Base-by-base conservation (phyloP, 495 filamentous ascomycete genomes). In the Bacidia gigantensis region DNA sequence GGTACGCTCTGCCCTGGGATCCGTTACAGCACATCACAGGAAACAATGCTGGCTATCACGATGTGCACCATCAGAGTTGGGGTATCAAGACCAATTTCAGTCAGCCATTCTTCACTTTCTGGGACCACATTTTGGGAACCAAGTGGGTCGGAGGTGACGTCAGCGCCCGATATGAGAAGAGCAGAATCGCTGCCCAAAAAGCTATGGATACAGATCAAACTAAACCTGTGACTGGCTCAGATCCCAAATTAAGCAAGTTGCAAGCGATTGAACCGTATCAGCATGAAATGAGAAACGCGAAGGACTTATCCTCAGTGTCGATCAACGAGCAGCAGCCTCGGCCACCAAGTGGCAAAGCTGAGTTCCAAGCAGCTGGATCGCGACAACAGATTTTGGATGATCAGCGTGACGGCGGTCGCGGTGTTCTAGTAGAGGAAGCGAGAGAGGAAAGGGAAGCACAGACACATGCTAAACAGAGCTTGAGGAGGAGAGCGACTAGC, bases 61-160 rank as follows among this genome's bases (percentile, higher is more conserved):
- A 92, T 63, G 83, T 92, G 47, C 86, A 92, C 64, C 86, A 92
- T 66, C 86, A 92, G 65, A 86, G 81, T 64, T 92, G 86, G 86
- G 86, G 86, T 49, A 89, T 92, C 72, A 92, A 92, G 67, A 74
- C 71, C 11, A 80, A 80, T 53, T 80, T 77, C 62, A 83, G 81
- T 0, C 86, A 92, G 63, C 86, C 86, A 0, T 89, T 87, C 69
- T 87, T 89, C 68, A 90, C 83, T 44, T 84, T 88, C 66, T 92
- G 86, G 86, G 86, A 92, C 61, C 70, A 73, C 22, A 46, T 76
- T 43, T 69, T 88, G 11, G 82, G 81, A 26, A 92, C 86, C 25
- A 77, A 75, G 62, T 92, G 82, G 82, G 74, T 70, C 38, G 84
- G 84, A 14, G 82, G 75, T 24, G 73, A 77, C 56, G 70, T 73